These are phyloP conservation scores for Kokia cookei DNA, from an alignment of 441 rosid species.

Conservation along the genomic window DNA sequence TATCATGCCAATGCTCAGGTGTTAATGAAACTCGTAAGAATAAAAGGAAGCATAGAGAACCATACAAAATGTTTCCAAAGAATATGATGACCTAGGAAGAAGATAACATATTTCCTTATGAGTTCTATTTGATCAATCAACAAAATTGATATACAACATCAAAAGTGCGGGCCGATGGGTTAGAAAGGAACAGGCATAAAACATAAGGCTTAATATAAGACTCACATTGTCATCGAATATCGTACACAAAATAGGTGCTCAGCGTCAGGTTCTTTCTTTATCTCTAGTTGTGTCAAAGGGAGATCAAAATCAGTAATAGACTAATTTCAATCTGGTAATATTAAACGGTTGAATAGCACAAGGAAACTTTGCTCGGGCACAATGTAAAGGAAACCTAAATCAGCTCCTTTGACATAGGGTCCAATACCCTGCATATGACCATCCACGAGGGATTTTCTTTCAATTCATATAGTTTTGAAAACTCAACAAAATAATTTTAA, in stretches of 20 bases:
- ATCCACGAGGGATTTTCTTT: background rate
- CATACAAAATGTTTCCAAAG: background rate
- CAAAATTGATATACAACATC: slow-evolving; percentile 19
- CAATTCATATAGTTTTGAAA: background rate
- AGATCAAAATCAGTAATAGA: background rate
- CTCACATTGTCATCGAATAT: background rate
- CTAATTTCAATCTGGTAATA: slow-evolving; percentile 49
- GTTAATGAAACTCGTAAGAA: background rate
- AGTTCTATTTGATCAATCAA: background rate
- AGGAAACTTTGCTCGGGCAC: slow-evolving; percentile 91
- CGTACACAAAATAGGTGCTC: background rate
- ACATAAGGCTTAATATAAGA: background rate
- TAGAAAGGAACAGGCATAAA: background rate
- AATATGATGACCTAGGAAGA: background rate
- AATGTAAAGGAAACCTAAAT: slow-evolving; percentile 79
- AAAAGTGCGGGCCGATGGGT: background rate
- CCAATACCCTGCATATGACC: slow-evolving; percentile 52
- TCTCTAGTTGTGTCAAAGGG: background rate
- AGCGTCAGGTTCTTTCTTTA: background rate
- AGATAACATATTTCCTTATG: background rate
- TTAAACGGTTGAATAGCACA: slow-evolving; percentile 80
- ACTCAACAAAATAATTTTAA: background rate
- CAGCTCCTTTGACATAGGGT: slow-evolving; percentile 76
- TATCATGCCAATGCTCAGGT: background rate
- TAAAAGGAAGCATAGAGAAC: background rate